phyloP scores from a whole-genome alignment of 345 rosid genomes.

The Aquilaria sinensis region DNA sequence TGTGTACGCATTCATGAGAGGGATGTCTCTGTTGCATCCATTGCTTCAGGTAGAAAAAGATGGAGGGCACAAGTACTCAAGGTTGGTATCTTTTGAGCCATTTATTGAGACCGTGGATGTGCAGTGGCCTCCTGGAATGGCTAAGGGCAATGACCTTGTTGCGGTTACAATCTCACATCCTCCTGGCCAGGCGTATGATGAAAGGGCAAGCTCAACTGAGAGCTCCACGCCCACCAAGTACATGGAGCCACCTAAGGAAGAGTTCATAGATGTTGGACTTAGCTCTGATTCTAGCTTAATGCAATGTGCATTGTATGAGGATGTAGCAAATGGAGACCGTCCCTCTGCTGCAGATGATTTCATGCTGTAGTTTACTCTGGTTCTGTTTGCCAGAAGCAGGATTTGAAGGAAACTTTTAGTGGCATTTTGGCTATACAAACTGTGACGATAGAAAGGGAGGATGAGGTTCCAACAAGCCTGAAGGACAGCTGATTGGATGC shows the following conservation, averaged over 20 bases:
- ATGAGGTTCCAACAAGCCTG: conserved; percentile 48
- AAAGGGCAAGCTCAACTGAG: conserved; percentile 34
- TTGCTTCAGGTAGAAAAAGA: conserved; percentile 47
- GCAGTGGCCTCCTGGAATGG: conserved; percentile 64
- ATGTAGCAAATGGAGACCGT: conserved; percentile 36
- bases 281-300: conserved; percentile 25
- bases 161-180: conserved; percentile 67
- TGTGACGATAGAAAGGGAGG: conserved; percentile 59
- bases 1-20: conserved; percentile 55
- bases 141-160: conserved; percentile 41
- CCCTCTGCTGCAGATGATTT: conserved; percentile 43
- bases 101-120: conserved; percentile 72
- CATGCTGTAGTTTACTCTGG: conserved; percentile 42
- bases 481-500: conserved; percentile 41
- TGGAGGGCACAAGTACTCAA: conserved; percentile 36
- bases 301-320: conserved; percentile 41
- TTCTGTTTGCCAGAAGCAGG: conserved; percentile 47
- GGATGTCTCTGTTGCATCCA: conserved; percentile 52
- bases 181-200: conserved; percentile 50
- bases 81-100: conserved; percentile 37
- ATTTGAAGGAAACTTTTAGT: conserved; percentile 45
- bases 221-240: conserved; percentile 38
- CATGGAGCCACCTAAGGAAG: conserved; percentile 32
- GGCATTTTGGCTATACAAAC: conserved; percentile 43
- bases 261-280: conserved; percentile 21